Conservation (phyloP, 441 rosid genomes). For the Adansonia grandidieri region DNA sequence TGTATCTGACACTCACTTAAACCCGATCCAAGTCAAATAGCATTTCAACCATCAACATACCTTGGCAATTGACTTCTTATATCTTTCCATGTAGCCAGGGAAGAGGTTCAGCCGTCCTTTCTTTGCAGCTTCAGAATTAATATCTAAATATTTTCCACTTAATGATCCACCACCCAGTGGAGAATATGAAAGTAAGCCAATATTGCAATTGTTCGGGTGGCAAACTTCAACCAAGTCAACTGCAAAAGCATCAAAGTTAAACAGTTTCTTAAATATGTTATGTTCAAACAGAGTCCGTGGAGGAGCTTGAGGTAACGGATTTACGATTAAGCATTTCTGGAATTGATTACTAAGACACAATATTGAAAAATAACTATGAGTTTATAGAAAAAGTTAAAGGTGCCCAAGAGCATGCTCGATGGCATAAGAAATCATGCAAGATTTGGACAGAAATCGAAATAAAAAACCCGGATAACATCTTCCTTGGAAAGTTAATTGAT, state of each 20-base stretch:
- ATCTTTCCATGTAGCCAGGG: conserved; percentile 92
- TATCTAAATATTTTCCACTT: conserved; percentile 74
- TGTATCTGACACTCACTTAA: no score
- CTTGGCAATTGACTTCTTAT: conserved; percentile 66
- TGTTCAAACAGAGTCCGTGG: not conserved
- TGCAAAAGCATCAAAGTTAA: conserved; percentile 36
- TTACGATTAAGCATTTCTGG: not conserved
- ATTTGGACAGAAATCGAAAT: not conserved
- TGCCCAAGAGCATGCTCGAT: not conserved
- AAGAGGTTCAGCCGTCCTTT: conserved; percentile 80
- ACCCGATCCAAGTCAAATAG: not conserved
- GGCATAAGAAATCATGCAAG: not conserved
- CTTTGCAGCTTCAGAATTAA: conserved; percentile 61
- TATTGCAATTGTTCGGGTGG: conserved; percentile 81
- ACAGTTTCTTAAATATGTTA: not conserved
- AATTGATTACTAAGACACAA: not conserved
- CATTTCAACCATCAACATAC: conserved; percentile 38
- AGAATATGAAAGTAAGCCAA: conserved; percentile 86
- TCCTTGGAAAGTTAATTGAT: not conserved
- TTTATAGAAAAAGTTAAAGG: not conserved
- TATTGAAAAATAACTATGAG: not conserved
- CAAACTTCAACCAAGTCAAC: conserved; percentile 93
- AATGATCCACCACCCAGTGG: conserved; percentile 80
- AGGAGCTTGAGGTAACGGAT: not conserved
- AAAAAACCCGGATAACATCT: not conserved